Base-by-base conservation (phyloP, 148 eudicot genomes). In the Silene uniflora region DNA sequence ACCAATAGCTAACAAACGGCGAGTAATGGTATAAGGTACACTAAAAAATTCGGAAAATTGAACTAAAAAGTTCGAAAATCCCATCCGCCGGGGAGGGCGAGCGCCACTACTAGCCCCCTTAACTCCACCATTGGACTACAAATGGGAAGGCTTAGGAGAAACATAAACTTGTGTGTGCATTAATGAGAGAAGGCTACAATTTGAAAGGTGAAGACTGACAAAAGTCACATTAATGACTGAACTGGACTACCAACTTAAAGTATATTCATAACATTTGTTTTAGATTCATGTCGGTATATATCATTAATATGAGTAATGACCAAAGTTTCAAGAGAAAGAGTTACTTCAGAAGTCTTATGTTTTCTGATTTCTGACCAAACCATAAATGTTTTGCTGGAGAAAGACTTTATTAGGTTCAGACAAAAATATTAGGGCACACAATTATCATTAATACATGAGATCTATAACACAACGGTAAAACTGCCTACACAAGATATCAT, bases 241-340 rank as follows among this genome's bases (percentile, higher is more conserved):
- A 69, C 72, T 49, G 59, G 27, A 67, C 61, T 21, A 29, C 55
- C 77, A 44, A 52, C 56, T 13, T 52, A 23, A 46, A 46, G 13
- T 77, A 42, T 29, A 42, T 67, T 25, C 69, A 56, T 18, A 76
- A 62, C 63, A 73, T 69, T 69, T 77, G 62, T 58, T 66, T 25
- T 59, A 23, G 58, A 67, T 79, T 18, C 54, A 67, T 77, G 77
- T 78, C 35, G 46, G 81, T 58, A 67, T 42, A 60, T 78, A 54
- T 73, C 73, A 78, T 78, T 73, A 73, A 73, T 78, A 67, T 58
- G n/a, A n/a, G n/a, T n/a, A n/a, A n/a, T n/a, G 17, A 39, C 42
- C 18, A 66, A 49, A 71, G 61, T 22, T 71, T 74, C 58, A 74
- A 66, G 46, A 47, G 32, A 32, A 67, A 70, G 39, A 22, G 23